Base-by-base conservation (phyloP, 1,284 basidiomycete species). In the Bjerkandera adusta region DNA sequence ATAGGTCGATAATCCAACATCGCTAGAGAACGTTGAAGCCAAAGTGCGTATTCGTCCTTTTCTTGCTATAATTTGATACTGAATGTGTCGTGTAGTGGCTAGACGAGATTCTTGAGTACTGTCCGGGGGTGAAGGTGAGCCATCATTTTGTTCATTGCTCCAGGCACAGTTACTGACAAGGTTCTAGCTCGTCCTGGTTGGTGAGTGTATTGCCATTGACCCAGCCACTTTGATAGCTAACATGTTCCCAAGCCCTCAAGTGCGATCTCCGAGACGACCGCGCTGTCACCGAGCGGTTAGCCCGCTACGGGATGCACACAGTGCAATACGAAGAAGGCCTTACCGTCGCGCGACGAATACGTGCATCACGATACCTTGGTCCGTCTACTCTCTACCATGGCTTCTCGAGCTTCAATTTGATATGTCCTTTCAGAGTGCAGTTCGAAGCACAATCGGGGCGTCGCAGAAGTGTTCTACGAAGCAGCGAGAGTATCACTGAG, bases 381-480 rank as follows among this genome's bases (percentile, higher is more conserved):
- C 52, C 37, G 83, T 70, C 2, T n/a, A n/a, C n/a, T n/a, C n/a
- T n/a, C 18, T 12, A 36, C 41, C 12, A 26, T 34, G 18, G 47
- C 27, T 42, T 47, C 13, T 30, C 3, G 30, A 24, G 13, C 47
- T 42, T 36, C 36, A 36, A 38, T 18, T 26, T 34, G 8, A 39
- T 32, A 38, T 45, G 40, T 47, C 49, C 47, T 50, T 42, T 12
- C 57, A 94, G 94, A 98, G 73, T 97, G 94, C 65, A 96, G 92
- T 53, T 93, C 95, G 8, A 97, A 96, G 65, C 90, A 94, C 60
- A 95, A 97, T 60, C 81, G 95, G 36, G 95, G 95, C 3, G 93
- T 98, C 7, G 75, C 80, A 21, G 93, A 98, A 63, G 92, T 94
- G 4, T 94, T 98, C 60, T 79, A 89, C 55, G 92, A 95, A 64